Percentiles rank a stretch among this genome's conserved stretches.
Conservation (phyloP, 1,284 basidiomycete species). For the Apiotrichum veenhuisii region DNA sequence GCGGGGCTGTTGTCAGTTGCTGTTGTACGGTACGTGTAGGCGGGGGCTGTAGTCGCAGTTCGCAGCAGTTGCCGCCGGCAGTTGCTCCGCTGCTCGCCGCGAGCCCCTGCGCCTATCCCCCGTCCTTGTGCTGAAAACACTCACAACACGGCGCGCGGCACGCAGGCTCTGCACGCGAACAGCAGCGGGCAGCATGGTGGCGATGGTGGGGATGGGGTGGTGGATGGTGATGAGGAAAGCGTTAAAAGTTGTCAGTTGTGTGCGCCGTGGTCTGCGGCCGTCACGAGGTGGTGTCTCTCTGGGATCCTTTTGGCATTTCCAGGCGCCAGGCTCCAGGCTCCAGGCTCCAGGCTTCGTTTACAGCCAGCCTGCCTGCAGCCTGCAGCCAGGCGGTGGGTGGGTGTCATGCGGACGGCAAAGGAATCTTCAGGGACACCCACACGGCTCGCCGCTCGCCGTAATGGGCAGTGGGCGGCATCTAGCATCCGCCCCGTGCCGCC, state of each 20-base stretch:
- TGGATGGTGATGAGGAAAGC: background rate
- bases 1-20: slow-evolving; percentile 4
- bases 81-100: background rate
- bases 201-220: background rate
- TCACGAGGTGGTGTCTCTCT: background rate
- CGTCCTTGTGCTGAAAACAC: background rate
- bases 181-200: slow-evolving; percentile 1
- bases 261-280: background rate
- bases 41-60: background rate
- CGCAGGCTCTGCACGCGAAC: slow-evolving; percentile 3
- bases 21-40: too few relatives aligned
- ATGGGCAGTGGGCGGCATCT: too few relatives aligned
- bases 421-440: too few relatives aligned
- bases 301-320: too few relatives aligned
- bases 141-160: background rate
- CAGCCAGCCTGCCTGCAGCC: too few relatives aligned
- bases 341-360: too few relatives aligned
- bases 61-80: slow-evolving; percentile 9
- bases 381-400: too few relatives aligned
- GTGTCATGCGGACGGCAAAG: too few relatives aligned
- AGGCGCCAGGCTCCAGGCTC: too few relatives aligned
- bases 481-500: too few relatives aligned
- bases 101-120: background rate
- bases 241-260: background rate
- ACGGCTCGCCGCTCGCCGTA: too few relatives aligned